Evolutionary conservation across 2,329 filamentous ascomycete genomes (phyloP), one percentile per base, ranked within the genome.

Genomic region (Emydomyces testavorans): DNA sequence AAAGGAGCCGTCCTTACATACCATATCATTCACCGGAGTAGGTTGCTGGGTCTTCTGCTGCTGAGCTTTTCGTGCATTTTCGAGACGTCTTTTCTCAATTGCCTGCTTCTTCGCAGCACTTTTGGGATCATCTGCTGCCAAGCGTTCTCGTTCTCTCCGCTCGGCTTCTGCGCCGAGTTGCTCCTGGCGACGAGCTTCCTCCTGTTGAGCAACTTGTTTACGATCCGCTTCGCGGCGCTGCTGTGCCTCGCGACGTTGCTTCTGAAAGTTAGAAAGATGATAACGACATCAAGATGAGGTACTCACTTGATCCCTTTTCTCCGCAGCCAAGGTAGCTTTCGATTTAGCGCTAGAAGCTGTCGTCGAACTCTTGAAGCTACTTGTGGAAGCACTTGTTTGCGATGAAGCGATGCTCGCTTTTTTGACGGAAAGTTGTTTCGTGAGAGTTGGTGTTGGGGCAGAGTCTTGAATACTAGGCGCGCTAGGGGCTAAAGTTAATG

Each of bases 201-300:
- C 81, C n/a, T n/a, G n/a, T n/a, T n/a, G n/a, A n/a, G n/a, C n/a
- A 46, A 77, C 73, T 47, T 77, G 54, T 67, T 88, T 87, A 40
- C 83, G 80, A 61, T 94, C 87, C 28, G 84, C 70, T 57, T 93
- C 85, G 13, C 80, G 77, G 65, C 93, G 94, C 31, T 83, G 80
- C 16, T 88, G 81, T 11, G 79, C 78, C 54, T 88, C 85, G 40
- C 80, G 79, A 60, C 93, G 86, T 57, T 94, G 88, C 61, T 78
- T 34, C 31, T 16, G 29, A 11, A 21, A 29, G 18, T 52, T 41
- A 49, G 32, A 13, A 40, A 34, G 46, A 31, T 36, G 26, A 42
- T 35, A 42, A 31, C 50, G 53, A 24, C n/a, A 49, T 16, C 29
- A 20, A 7, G 6, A 7, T 16, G 13, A 32, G 34, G 26, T 23